Base-by-base conservation (phyloP, 176 grass and related monocot species). In the Avena sativa region DNA sequence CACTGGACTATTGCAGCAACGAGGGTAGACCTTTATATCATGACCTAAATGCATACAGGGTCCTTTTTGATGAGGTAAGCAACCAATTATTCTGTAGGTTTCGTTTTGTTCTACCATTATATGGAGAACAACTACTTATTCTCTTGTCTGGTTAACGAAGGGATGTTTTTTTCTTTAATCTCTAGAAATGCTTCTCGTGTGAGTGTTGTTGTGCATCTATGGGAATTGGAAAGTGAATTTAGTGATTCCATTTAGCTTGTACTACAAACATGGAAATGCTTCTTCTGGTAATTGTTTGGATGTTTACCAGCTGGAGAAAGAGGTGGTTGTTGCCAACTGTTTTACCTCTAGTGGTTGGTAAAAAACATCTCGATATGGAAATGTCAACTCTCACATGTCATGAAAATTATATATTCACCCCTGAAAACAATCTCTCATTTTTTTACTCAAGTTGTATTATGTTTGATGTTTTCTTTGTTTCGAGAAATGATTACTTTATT, bases 41-140 rank as follows among this genome's bases (percentile, higher is more conserved):
- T 85, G 97, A 99, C 68, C 82, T 99, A 74, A 96, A 99, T 83
- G 89, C 97, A 62, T 99, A 99, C 50, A 92, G 97, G 76, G 91
- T 99, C 38, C 97, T 99, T 80, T 99, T 99, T 83, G 94, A 97
- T 81, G 83, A 91, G 87, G 97, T 99, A 89, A 58, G 62, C 17
- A 70, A 74, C 64, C 25, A 20, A 38, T 30, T 60, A 34, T 74
- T 80, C 74, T 73, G 48, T n/a, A 17, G 6, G 58, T 7, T 61
- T 69, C 36, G 55, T 34, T 91, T 53, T 69, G 50, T 67, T 59
- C 19, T 86, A 55, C n/a, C 62, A 48, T 67, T 85, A 14, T 40
- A 3, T 32, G 19, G 28, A 76, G 8, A 74, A 53, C 20, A 25
- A 36, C 36, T 67, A 43, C 9, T 79, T 84, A 3, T 88, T 87